A percentile compares a stretch with the other conserved stretches of the same genome.
phyloP scores from a whole-genome alignment of 331 rosid species.

The Quercus phellos region DNA sequence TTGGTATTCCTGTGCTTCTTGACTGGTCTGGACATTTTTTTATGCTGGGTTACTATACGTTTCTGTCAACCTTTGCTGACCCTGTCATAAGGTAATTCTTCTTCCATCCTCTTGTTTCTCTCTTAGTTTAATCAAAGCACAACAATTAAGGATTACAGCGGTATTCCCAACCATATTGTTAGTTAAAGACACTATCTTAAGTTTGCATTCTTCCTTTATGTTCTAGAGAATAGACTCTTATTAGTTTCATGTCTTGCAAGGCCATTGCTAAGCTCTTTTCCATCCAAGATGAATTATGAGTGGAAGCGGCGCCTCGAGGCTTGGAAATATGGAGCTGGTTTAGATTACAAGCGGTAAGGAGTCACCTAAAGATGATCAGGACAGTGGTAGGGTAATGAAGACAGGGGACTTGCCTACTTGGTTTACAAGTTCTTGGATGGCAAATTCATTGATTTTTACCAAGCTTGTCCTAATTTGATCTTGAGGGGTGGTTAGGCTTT shows the following conservation, averaged over 20 bases:
- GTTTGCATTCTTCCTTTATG: neutral
- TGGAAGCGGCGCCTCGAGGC: slow-evolving; percentile 82
- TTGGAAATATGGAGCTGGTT: slow-evolving; percentile 97
- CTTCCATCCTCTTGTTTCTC: neutral
- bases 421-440: neutral
- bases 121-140: neutral
- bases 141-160: neutral
- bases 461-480: neutral
- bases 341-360: slow-evolving; percentile 67
- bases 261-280: slow-evolving; percentile 46
- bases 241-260: slow-evolving; percentile 33
- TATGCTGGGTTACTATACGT: slow-evolving; percentile 76
- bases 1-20: slow-evolving; percentile 75
- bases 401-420: neutral
- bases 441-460: neutral
- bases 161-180: neutral
- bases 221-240: slow-evolving; percentile 3
- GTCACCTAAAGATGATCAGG: neutral
- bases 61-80: slow-evolving; percentile 62
- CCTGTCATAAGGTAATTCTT: slow-evolving; percentile 65
- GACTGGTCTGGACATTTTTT: slow-evolving; percentile 78
- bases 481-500: neutral
- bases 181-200: neutral
- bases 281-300: slow-evolving; percentile 53
- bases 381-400: neutral